phyloP scores from a whole-genome alignment of 2,329 filamentous ascomycete genomes.

The Colletotrichum sp. region DNA sequence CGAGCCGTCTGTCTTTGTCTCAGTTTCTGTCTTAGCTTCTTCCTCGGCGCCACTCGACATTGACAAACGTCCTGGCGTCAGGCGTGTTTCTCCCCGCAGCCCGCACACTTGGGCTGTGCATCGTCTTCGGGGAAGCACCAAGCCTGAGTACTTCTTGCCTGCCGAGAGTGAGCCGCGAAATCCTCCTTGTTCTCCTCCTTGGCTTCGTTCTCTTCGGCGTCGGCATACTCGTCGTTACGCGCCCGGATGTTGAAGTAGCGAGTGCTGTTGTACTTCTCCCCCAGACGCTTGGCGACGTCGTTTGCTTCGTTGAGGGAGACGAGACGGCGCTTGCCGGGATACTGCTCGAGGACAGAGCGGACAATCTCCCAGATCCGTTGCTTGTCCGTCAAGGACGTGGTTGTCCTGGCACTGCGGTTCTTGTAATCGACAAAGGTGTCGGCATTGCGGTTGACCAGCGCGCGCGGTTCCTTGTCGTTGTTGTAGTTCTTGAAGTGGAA shows the following conservation, averaged over 20 bases:
- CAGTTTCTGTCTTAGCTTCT: not conserved
- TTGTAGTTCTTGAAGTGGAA: not conserved
- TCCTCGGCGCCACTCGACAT: not conserved
- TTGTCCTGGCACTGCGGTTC: not conserved
- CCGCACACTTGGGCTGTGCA: not conserved
- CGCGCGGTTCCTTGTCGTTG: not conserved
- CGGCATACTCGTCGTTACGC: slow-evolving; percentile 30
- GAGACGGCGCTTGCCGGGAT: slow-evolving; percentile 49
- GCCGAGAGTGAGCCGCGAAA: slow-evolving; percentile 29
- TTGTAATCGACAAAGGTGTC: slow-evolving; percentile 12
- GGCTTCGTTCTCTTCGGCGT: slow-evolving; percentile 28
- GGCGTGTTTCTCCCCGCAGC: not conserved
- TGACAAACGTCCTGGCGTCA: not conserved
- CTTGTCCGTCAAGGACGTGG: not conserved
- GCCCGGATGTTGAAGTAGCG: slow-evolving; percentile 41
- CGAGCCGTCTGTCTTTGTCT: not conserved
- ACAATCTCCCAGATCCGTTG: slow-evolving; percentile 25
- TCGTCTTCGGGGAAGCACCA: not conserved
- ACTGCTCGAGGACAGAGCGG: slow-evolving; percentile 28
- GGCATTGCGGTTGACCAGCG: not conserved
- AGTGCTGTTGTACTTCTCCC: slow-evolving; percentile 49
- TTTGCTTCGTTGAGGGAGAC: slow-evolving; percentile 63
- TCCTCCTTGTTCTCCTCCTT: slow-evolving; percentile 29
- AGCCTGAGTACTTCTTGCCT: not conserved
- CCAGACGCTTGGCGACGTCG: slow-evolving; percentile 61